A percentile compares a stretch with the other conserved stretches of the same genome.
phyloP scores from a whole-genome alignment of 371 early-diverging fungal genomes.

The Lichtheimia ramosa region DNA sequence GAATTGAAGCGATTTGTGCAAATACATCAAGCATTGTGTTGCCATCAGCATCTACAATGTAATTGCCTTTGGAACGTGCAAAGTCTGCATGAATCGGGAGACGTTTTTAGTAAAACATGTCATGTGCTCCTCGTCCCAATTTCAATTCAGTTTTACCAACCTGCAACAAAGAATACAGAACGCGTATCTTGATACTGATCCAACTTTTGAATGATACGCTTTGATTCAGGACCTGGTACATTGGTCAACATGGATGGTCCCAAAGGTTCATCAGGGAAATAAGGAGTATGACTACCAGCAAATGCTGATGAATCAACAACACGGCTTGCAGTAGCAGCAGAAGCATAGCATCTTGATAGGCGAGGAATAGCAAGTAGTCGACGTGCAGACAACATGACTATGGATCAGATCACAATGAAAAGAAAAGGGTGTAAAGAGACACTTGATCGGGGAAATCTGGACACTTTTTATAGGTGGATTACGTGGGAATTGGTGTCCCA shows the following conservation, averaged over 20 bases:
- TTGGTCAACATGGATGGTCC: constrained; percentile 32
- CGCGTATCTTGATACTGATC: constrained; percentile 49
- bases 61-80: constrained; percentile 71
- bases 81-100: constrained; percentile 48
- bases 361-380: constrained; percentile 3
- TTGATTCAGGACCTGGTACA: constrained; percentile 48
- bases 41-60: constrained; percentile 76
- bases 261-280: constrained; percentile 40
- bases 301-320: constrained; percentile 2
- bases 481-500: not conserved
- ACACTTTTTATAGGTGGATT: constrained; percentile 1
- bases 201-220: constrained; percentile 29
- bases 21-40: constrained; percentile 69
- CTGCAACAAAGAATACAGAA: constrained; percentile 48
- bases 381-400: constrained; percentile 1
- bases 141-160: constrained; percentile 15
- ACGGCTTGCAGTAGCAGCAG: constrained; percentile 1
- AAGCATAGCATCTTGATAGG: not conserved
- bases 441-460: not conserved
- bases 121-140: not conserved
- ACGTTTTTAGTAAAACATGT: not conserved
- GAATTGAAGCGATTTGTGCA: constrained; percentile 79
- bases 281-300: constrained; percentile 8
- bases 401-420: not conserved
- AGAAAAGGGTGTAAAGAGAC: not conserved